phyloP scores from a whole-genome alignment of 768 basidiomycete species.

The Pleurotus citrinopileatus region DNA sequence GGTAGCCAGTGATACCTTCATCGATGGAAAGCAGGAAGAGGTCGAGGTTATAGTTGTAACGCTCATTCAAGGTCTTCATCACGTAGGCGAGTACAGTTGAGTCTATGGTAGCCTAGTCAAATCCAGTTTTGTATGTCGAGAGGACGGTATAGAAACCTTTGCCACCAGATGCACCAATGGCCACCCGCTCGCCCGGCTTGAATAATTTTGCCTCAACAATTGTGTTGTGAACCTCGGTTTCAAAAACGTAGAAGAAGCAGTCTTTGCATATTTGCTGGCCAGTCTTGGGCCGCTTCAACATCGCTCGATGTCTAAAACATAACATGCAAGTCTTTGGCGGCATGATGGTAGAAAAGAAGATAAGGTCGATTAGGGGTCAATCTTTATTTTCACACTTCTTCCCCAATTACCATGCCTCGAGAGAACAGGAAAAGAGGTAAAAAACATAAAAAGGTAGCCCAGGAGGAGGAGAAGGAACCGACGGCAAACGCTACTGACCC shows the following conservation, averaged over 20 bases:
- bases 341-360: conserved; percentile 42
- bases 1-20: conserved; percentile 97
- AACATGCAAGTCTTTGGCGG: conserved; percentile 78
- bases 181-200: conserved; percentile 86
- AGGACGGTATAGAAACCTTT: conserved; percentile 61
- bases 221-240: conserved; percentile 97
- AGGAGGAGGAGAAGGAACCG: conserved; percentile 20
- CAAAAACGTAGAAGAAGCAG: conserved; percentile 96
- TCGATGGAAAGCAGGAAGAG: conserved; percentile 95
- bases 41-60: conserved; percentile 89
- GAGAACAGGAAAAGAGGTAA: conserved; percentile 77
- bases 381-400: neutral
- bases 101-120: conserved; percentile 49
- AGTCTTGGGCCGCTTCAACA: conserved; percentile 93
- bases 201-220: conserved; percentile 84
- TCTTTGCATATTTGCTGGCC: conserved; percentile 96
- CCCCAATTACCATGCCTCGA: conserved; percentile 51
- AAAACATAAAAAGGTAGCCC: conserved; percentile 55
- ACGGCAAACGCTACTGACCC: conserved; percentile 11
- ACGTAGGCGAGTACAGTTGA: conserved; percentile 97
- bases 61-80: conserved; percentile 92
- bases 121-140: neutral
- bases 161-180: conserved; percentile 97
- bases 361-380: neutral
- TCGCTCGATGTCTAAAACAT: conserved; percentile 74